Evolutionary conservation across 2,329 filamentous ascomycete species (phyloP).

Genomic region (Coniochaeta sp.): DNA sequence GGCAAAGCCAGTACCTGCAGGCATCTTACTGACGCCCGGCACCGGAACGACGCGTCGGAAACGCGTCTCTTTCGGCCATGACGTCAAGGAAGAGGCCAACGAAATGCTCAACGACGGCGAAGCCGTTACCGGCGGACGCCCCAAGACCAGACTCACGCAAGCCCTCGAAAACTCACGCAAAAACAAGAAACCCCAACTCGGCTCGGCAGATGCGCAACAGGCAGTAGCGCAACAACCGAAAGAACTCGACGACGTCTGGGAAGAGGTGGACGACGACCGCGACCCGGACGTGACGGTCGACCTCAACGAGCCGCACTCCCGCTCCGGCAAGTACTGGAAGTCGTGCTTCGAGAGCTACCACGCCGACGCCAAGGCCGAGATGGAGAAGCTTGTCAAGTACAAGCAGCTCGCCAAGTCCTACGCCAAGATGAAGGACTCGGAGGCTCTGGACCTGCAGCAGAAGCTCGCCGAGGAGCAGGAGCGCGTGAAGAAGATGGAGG

Average conservation of each 20-base stretch:
- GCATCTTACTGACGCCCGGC: constrained; percentile 59
- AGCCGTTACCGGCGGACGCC: constrained; percentile 9
- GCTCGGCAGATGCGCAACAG: constrained; percentile 9
- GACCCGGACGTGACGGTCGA: constrained; percentile 62
- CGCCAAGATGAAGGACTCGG: constrained; percentile 68
- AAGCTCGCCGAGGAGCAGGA: constrained; percentile 62
- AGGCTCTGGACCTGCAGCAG: constrained; percentile 58
- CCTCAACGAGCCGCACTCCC: constrained; percentile 65
- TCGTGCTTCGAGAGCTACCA: constrained; percentile 69
- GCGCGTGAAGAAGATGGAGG: constrained; percentile 58
- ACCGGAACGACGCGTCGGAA: constrained; percentile 54
- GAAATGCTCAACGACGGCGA: constrained; percentile 22
- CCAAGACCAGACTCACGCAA: constrained; percentile 37
- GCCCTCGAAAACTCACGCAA: constrained; percentile 36
- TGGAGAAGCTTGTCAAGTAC: constrained; percentile 72
- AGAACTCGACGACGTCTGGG: constrained; percentile 40
- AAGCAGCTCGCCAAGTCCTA: constrained; percentile 74
- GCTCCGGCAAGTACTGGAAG: constrained; percentile 77
- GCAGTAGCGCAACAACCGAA: constrained; percentile 6
- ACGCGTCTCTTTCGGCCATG: constrained; percentile 57
- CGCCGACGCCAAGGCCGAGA: constrained; percentile 62
- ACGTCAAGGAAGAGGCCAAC: constrained; percentile 32
- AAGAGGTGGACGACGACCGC: constrained; percentile 39
- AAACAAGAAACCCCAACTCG: constrained; percentile 11
- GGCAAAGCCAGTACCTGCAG: constrained; percentile 29